These are phyloP conservation scores for Pistacia atlantica DNA, from an alignment of 345 rosid species.

Conservation along the genomic window DNA sequence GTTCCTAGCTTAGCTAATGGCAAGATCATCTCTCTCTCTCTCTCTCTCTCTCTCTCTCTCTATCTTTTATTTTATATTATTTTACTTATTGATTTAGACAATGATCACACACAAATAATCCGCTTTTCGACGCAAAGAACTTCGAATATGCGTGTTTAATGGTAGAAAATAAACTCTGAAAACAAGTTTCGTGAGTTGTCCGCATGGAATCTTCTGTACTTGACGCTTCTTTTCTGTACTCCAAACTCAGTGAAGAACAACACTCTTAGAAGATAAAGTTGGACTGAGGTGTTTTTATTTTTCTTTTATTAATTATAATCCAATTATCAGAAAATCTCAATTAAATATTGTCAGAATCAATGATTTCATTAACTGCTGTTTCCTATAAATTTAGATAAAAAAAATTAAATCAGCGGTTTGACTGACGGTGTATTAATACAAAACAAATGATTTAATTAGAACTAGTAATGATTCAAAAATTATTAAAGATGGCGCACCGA, in stretches of 20 bases:
- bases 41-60: neutral
- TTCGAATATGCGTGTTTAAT: neutral
- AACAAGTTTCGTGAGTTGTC: neutral
- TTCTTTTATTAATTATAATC: too few relatives aligned
- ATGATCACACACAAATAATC: constrained; percentile 1
- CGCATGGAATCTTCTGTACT: neutral
- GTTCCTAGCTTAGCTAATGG: constrained; percentile 76
- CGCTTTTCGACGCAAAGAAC: constrained; percentile 13
- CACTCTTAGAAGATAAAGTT: too few relatives aligned
- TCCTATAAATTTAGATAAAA: too few relatives aligned
- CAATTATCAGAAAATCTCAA: too few relatives aligned
- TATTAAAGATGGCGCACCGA: constrained; percentile 43
- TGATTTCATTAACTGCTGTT: too few relatives aligned
- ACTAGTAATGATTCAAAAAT: too few relatives aligned
- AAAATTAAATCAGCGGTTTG: too few relatives aligned
- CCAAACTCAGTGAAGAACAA: too few relatives aligned
- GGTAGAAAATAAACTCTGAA: neutral
- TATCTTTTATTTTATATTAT: neutral
- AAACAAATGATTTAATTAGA: too few relatives aligned
- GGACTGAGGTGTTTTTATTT: too few relatives aligned
- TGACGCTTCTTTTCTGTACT: neutral
- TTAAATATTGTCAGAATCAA: too few relatives aligned
- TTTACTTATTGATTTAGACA: neutral
- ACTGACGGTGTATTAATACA: too few relatives aligned
- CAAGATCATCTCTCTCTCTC: constrained; percentile 41